Conservation (phyloP, 108 stramenopile genomes). For the Pseudonitzschia multiseries region DNA sequence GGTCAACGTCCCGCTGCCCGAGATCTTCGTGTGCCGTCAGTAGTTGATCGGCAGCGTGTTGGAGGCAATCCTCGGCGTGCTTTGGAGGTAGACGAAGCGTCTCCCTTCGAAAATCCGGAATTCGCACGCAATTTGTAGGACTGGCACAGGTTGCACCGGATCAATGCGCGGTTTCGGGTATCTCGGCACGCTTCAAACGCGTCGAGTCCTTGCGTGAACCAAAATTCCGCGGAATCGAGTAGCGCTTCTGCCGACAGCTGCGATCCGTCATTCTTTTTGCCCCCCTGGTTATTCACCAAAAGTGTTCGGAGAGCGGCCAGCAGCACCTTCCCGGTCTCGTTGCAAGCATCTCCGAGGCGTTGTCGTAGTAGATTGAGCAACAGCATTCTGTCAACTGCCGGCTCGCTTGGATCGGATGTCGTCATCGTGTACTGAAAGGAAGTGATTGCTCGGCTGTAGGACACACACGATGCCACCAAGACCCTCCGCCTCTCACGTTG, state of each 20-base stretch:
- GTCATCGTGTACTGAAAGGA: slow-evolving; percentile 38
- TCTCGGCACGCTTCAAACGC: slow-evolving; percentile 63
- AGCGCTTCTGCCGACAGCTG: slow-evolving; percentile 41
- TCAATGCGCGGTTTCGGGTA: slow-evolving; percentile 65
- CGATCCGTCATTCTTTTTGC: slow-evolving; percentile 12
- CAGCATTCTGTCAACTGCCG: background rate
- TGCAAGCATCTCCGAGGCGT: slow-evolving; percentile 85
- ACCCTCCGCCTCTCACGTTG: slow-evolving; percentile 71
- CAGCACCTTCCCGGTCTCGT: slow-evolving; percentile 80
- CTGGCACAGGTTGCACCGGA: slow-evolving; percentile 82
- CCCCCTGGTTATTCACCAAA: slow-evolving; percentile 23
- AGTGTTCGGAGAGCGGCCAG: slow-evolving; percentile 54
- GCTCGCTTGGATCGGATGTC: background rate
- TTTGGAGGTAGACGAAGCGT: slow-evolving; percentile 15
- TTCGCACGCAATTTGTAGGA: slow-evolving; percentile 79
- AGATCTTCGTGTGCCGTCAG: slow-evolving; percentile 69
- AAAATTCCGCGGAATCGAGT: slow-evolving; percentile 77
- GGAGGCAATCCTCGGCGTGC: slow-evolving; percentile 76
- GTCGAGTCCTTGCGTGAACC: slow-evolving; percentile 69
- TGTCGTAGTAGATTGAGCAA: slow-evolving; percentile 55
- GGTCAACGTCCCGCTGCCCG: slow-evolving; percentile 69
- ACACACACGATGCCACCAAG: slow-evolving; percentile 70
- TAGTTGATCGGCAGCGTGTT: slow-evolving; percentile 75
- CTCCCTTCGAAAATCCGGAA: slow-evolving; percentile 45
- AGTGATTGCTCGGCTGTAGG: slow-evolving; percentile 64